phyloP scores from a whole-genome alignment of 306 rosid genomes.

The Quercus aquifolioides region DNA sequence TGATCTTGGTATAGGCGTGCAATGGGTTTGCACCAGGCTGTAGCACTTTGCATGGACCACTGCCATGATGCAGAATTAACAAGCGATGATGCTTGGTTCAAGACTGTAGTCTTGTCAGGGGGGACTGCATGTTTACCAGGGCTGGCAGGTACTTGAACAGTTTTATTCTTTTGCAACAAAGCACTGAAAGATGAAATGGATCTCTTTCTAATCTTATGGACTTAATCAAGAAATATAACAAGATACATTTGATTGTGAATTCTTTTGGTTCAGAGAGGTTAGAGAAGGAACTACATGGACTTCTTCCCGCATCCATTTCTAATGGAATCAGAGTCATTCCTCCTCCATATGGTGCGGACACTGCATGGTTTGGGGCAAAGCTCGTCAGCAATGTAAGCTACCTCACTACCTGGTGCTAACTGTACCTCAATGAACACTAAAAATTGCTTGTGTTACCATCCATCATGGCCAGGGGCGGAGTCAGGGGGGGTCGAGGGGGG shows the following conservation, averaged over 20 bases:
- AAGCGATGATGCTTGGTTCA: constrained; percentile 66
- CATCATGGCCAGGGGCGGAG: too few species aligned
- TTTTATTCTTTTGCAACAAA: background rate
- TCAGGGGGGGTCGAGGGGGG: too few species aligned
- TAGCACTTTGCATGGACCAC: constrained; percentile 80
- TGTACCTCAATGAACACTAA: background rate
- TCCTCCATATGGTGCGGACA: constrained; percentile 76
- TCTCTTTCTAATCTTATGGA: background rate
- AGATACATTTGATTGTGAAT: background rate
- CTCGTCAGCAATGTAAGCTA: constrained; percentile 74
- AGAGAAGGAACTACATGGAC: constrained; percentile 59
- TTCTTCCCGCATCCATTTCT: constrained; percentile 54
- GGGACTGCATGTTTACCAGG: constrained; percentile 92
- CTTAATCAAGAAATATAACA: background rate
- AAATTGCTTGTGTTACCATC: background rate
- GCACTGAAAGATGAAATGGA: constrained; percentile 11
- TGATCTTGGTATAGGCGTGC: constrained; percentile 54
- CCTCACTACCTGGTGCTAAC: background rate
- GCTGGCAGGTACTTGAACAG: constrained; percentile 53
- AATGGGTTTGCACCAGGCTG: constrained; percentile 87
- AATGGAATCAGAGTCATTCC: constrained; percentile 61
- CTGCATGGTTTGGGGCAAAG: constrained; percentile 92
- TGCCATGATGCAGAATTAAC: constrained; percentile 67
- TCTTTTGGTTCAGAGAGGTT: constrained; percentile 58
- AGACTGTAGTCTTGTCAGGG: constrained; percentile 76